phyloP scores from a whole-genome alignment of 2,329 filamentous ascomycete species.

The Capronia epimyces region DNA sequence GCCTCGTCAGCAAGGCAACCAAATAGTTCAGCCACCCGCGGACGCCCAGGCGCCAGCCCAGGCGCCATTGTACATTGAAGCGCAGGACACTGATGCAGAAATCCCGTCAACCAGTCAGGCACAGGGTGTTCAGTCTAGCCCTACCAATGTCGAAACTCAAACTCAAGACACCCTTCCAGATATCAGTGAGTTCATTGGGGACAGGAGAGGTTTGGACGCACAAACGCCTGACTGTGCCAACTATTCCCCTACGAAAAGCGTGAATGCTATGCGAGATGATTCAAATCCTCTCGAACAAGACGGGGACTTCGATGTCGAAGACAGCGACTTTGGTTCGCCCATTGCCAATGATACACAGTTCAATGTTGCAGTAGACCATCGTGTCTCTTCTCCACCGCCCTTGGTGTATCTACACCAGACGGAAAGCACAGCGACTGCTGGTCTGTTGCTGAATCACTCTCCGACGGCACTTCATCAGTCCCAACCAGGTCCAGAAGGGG shows the following conservation, averaged over 20 bases:
- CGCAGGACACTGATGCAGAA: conserved; percentile 10
- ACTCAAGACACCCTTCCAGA: conserved; percentile 12
- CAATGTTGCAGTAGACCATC: conserved; percentile 18
- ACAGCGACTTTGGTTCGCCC: conserved; percentile 23
- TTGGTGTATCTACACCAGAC: not conserved
- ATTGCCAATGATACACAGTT: conserved; percentile 27
- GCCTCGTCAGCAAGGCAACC: not conserved
- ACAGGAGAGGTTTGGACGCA: not conserved
- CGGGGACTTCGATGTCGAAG: conserved; percentile 1
- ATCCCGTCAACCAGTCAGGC: conserved; percentile 23
- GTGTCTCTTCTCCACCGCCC: conserved; percentile 18
- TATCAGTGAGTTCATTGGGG: not conserved
- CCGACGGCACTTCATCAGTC: not conserved
- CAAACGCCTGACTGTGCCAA: not conserved
- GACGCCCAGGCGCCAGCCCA: not conserved
- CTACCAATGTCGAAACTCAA: not conserved
- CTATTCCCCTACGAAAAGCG: not conserved
- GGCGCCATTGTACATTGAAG: not conserved
- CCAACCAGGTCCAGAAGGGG: not conserved
- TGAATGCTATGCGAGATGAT: not conserved
- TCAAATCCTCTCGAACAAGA: not conserved
- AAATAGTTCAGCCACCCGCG: not conserved
- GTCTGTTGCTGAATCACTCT: not conserved
- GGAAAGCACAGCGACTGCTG: not conserved
- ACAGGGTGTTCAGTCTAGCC: not conserved